Evolutionary conservation across 495 filamentous ascomycete species (phyloP).

Genomic region (Daldinia loculata): DNA sequence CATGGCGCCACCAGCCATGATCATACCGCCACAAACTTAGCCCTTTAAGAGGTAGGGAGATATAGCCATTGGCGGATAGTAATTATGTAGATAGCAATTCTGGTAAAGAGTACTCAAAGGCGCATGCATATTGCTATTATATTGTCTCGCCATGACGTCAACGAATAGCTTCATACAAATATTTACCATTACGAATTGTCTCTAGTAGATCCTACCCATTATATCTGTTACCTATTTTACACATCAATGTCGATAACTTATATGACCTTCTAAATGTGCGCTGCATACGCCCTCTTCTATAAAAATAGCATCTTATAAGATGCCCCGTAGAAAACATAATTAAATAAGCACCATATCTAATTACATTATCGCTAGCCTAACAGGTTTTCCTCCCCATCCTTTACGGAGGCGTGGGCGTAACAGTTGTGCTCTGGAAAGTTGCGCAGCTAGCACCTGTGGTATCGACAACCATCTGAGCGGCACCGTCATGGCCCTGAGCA

Average conservation of each 20-base stretch:
- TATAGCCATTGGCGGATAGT: not conserved
- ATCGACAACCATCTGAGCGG: not conserved
- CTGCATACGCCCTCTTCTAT: too few species aligned
- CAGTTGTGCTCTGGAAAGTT: not conserved
- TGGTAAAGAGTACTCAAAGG: not conserved
- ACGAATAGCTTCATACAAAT: not conserved
- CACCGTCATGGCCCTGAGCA: not conserved
- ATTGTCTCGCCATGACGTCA: constrained; percentile 2
- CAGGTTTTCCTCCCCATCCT: not conserved
- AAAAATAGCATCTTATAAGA: too few species aligned
- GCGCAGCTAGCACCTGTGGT: not conserved
- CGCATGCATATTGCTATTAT: not conserved
- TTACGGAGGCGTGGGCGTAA: not conserved
- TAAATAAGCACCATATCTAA: not conserved
- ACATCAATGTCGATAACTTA: too few species aligned
- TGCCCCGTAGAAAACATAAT: not conserved
- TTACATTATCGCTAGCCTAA: not conserved
- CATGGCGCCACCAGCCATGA: constrained; percentile 22
- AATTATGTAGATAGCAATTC: not conserved
- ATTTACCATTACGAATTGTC: not conserved
- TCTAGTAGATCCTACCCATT: not conserved
- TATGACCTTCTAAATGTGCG: too few species aligned
- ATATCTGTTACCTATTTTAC: too few species aligned
- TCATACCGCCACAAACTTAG: constrained; percentile 25
- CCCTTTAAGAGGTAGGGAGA: not conserved